A percentile compares a stretch with the other conserved stretches of the same genome.
These are phyloP conservation scores for Russula sp. DNA, from an alignment of 768 basidiomycete genomes.

Conservation along the genomic window DNA sequence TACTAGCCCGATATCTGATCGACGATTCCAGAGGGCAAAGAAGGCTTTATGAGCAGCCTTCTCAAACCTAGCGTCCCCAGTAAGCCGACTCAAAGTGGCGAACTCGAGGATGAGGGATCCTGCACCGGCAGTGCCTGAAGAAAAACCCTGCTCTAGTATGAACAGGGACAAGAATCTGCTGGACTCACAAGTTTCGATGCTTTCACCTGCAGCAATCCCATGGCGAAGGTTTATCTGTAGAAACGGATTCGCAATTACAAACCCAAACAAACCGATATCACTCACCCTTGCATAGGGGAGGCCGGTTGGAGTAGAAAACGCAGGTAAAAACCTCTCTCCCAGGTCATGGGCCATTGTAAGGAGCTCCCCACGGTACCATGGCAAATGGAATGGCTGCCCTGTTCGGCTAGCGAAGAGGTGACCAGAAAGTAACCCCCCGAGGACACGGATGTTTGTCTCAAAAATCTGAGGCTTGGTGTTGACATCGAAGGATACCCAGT, in stretches of 20 bases:
- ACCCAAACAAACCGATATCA: conserved; percentile 10
- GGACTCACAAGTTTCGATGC: conserved; percentile 73
- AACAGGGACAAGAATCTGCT: neutral
- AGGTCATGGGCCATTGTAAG: conserved; percentile 80
- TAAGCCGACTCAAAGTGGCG: conserved; percentile 84
- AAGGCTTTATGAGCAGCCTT: conserved; percentile 84
- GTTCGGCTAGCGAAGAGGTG: conserved; percentile 71
- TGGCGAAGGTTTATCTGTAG: conserved; percentile 73
- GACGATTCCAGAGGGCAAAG: conserved; percentile 90
- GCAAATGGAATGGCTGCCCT: conserved; percentile 61
- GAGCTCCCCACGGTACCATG: conserved; percentile 81
- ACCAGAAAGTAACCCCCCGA: conserved; percentile 84
- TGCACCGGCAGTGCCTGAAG: conserved; percentile 80
- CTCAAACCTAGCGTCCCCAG: conserved; percentile 86
- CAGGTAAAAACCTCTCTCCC: conserved; percentile 78
- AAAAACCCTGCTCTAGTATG: conserved; percentile 1
- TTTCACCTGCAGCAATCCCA: conserved; percentile 71
- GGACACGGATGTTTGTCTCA: conserved; percentile 89
- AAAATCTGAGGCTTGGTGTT: conserved; percentile 98
- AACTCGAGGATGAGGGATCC: conserved; percentile 93
- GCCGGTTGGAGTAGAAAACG: conserved; percentile 87
- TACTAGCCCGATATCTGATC: conserved; percentile 74
- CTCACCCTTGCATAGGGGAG: conserved; percentile 84
- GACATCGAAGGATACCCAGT: conserved; percentile 84
- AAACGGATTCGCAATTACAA: conserved; percentile 4